Conservation (phyloP, 1,284 basidiomycete species). For the Tilletiopsis washingtonensis region DNA sequence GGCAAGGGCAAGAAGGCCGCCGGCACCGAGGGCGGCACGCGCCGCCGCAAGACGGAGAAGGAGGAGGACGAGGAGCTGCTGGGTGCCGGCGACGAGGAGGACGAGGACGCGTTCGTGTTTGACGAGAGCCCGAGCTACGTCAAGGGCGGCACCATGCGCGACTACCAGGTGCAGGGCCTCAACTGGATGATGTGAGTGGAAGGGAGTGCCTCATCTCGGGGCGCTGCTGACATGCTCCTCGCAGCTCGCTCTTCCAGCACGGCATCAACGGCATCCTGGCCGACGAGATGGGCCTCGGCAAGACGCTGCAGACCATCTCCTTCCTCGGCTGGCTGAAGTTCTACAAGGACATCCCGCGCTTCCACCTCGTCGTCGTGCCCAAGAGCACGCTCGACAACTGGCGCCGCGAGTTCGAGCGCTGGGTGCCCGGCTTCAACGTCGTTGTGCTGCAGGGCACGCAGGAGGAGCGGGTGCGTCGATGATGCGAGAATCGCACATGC, state of each 20-base stretch:
- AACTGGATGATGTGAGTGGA: conserved; percentile 71
- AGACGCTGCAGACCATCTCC: conserved; percentile 94
- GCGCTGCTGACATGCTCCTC: conserved; percentile 49
- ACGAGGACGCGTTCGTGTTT: conserved; percentile 55
- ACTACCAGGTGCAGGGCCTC: conserved; percentile 90
- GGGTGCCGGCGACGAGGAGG: conserved; percentile 69
- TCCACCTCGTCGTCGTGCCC: conserved; percentile 91
- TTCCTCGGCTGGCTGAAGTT: conserved; percentile 93
- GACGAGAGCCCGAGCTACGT: conserved; percentile 34
- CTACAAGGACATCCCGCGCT: conserved; percentile 67
- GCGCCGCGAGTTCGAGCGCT: conserved; percentile 82
- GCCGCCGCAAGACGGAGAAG: conserved; percentile 84
- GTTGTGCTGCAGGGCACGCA: conserved; percentile 76
- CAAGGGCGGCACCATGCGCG: conserved; percentile 73
- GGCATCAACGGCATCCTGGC: conserved; percentile 43
- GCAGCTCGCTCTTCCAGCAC: conserved; percentile 25
- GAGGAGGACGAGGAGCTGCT: conserved; percentile 69
- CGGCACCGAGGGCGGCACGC: conserved; percentile 55
- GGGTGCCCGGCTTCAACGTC: conserved; percentile 76
- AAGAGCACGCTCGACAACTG: conserved; percentile 98
- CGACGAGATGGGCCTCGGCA: conserved; percentile 75
- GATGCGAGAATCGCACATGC: too few species aligned
- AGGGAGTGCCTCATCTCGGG: neutral
- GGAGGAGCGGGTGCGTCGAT: conserved; percentile 62
- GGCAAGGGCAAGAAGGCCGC: conserved; percentile 16